These are phyloP conservation scores for Spathaspora sp. DNA, from an alignment of 1,139 yeast genomes.

Conservation along the genomic window DNA sequence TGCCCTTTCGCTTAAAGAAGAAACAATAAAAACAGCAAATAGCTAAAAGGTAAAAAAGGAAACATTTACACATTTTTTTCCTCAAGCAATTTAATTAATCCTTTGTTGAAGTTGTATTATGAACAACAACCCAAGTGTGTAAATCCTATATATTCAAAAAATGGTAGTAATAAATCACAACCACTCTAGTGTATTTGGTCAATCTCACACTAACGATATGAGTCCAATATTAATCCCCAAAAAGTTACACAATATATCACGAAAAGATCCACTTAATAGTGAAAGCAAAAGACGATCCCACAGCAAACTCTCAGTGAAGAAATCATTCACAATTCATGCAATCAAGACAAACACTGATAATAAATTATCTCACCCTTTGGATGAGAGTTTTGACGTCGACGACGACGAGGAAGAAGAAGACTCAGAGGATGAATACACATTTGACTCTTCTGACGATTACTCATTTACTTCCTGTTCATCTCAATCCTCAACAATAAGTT, in stretches of 20 bases:
- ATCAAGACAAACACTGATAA: constrained; percentile 2
- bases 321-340: constrained; percentile 7
- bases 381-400: neutral
- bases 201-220: neutral
- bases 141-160: neutral
- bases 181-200: neutral
- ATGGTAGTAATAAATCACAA: neutral
- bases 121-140: neutral
- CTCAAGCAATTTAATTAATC: neutral
- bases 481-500: constrained; percentile 1
- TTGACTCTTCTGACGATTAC: constrained; percentile 10
- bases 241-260: neutral
- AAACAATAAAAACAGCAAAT: neutral
- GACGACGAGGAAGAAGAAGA: constrained; percentile 6
- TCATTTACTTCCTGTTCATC: constrained; percentile 4
- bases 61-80: neutral
- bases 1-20: neutral
- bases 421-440: constrained; percentile 3
- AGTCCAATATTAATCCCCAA: constrained; percentile 2
- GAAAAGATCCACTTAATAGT: neutral
- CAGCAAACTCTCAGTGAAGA: constrained; percentile 6
- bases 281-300: neutral
- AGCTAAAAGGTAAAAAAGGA: neutral
- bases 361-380: constrained; percentile 5
- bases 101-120: neutral